Evolutionary conservation across 306 rosid species (phyloP).

Genomic region (Begonia peltatifolia): DNA sequence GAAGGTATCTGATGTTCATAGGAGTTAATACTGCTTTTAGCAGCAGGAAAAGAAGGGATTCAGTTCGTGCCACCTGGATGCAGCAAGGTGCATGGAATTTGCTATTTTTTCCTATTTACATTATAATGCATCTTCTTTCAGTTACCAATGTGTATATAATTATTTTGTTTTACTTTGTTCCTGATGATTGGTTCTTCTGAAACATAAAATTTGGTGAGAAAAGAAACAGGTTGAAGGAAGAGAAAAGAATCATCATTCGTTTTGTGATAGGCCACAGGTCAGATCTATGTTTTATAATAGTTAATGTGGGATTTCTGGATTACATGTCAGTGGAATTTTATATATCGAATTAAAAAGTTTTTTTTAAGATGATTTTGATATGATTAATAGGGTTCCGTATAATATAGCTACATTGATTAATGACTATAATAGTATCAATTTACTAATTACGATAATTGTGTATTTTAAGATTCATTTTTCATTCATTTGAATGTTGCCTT

Average conservation of each 20-base stretch:
- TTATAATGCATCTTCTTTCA: not conserved
- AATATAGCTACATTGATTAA: no score
- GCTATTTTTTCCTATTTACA: not conserved
- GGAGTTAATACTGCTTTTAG: constrained; percentile 98
- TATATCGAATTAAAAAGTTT: no score
- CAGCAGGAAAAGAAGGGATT: constrained; percentile 96
- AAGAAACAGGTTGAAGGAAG: constrained; percentile 89
- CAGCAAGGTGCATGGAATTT: constrained; percentile 62
- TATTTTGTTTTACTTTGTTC: no score
- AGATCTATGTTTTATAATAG: not conserved
- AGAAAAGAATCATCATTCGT: constrained; percentile 82
- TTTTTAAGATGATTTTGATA: no score
- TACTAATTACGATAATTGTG: no score
- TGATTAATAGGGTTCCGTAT: no score
- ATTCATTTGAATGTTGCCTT: not conserved
- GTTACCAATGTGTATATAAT: constrained; percentile 12
- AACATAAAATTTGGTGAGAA: constrained; percentile 52
- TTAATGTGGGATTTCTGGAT: no score
- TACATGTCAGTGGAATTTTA: no score
- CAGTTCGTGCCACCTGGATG: constrained; percentile 96
- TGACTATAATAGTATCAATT: no score
- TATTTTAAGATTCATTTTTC: no score
- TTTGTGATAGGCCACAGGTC: constrained; percentile 98
- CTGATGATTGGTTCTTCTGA: no score
- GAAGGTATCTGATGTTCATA: constrained; percentile 75